Evolutionary conservation across 2,329 filamentous ascomycete genomes (phyloP), one percentile per base, ranked within the genome.

Genomic region (Didymella arachidicola): DNA sequence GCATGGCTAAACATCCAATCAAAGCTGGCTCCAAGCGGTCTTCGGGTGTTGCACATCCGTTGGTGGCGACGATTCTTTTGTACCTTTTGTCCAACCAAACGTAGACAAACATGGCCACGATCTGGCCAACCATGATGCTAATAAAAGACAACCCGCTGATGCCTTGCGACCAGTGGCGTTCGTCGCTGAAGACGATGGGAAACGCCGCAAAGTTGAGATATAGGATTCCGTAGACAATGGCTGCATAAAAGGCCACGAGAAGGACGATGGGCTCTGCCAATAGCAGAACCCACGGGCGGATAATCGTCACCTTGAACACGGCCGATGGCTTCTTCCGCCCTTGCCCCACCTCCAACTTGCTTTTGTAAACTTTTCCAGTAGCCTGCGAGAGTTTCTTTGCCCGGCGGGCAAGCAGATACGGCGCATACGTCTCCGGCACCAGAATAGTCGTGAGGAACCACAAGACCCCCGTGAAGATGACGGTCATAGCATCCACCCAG

Each of bases 401-500:
- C 14, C 38, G 12, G 16, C 38, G 38, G 8, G 8, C 7, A 7
- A 41, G 38, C 16, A 41, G 18, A 19, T 7, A 5, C 12, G 38
- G 38, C 25, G 11, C 38, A 16, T 41, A 41, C 38, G 38, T 41
- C n/a, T 41, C 38, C 6, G 38, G 38, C 7, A 41, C 16, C 7
- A 41, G 12, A 7, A 19, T 7, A 7, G 38, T 12, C 4, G 7
- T 16, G 4, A 16, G 6, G 14, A 41, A 5, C 38, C 38, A 41
- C 7, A 22, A 7, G 6, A 16, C 38, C 8, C 38, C 38, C 4
- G 12, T 41, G 38, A 41, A 41, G 4, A 22, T 22, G 3, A 16
- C 38, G 7, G 16, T 41, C 7, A 19, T 16, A 22, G 7, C 38
- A 7, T 41, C 7, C 7, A 19, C 38, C 89, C 89, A 91, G 38